Percentiles rank a stretch among this genome's conserved stretches.
phyloP scores from a whole-genome alignment of 306 rosid species.

The Biancaea sappan region DNA sequence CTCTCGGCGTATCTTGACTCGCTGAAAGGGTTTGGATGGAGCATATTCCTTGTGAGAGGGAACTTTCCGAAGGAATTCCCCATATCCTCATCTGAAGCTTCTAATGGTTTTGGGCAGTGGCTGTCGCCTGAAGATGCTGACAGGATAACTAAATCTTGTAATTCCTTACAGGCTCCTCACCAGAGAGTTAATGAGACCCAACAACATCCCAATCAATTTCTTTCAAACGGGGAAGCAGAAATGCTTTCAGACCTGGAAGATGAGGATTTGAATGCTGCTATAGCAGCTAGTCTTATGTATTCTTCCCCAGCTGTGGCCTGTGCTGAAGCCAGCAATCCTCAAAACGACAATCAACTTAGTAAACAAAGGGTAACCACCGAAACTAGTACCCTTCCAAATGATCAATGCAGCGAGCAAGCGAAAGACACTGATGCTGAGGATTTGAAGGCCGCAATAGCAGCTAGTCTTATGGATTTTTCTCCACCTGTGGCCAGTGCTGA shows the following conservation, averaged over 20 bases:
- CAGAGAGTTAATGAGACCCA: conserved; percentile 44
- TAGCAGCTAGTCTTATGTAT: conserved; percentile 86
- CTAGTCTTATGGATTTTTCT: conserved; percentile 75
- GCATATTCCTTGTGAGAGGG: conserved; percentile 96
- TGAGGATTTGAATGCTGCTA: conserved; percentile 85
- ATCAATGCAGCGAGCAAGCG: conserved; percentile 28
- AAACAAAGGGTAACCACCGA: conserved; percentile 27
- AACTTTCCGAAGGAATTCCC: conserved; percentile 93
- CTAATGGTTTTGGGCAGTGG: conserved; percentile 97
- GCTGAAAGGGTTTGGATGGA: conserved; percentile 93
- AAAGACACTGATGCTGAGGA: conserved; percentile 85
- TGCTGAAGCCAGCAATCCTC: conserved; percentile 41
- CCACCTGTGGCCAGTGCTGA: conserved; percentile 41
- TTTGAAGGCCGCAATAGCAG: conserved; percentile 91
- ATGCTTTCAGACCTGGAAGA: conserved; percentile 75
- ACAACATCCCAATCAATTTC: conserved; percentile 41
- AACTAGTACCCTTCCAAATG: conserved; percentile 52
- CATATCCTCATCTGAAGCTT: conserved; percentile 81
- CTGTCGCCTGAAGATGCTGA: conserved; percentile 95
- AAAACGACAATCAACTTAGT: conserved; percentile 38
- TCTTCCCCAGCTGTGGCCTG: conserved; percentile 44
- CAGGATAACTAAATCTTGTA: conserved; percentile 88
- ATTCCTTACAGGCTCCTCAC: conserved; percentile 65
- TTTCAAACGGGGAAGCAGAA: conserved; percentile 55
- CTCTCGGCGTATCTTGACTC: conserved; percentile 96